Evolutionary conservation across 78 protist genomes (phyloP), one percentile per base, ranked within the genome.

Genomic region (Creolimax fragrantissima): DNA sequence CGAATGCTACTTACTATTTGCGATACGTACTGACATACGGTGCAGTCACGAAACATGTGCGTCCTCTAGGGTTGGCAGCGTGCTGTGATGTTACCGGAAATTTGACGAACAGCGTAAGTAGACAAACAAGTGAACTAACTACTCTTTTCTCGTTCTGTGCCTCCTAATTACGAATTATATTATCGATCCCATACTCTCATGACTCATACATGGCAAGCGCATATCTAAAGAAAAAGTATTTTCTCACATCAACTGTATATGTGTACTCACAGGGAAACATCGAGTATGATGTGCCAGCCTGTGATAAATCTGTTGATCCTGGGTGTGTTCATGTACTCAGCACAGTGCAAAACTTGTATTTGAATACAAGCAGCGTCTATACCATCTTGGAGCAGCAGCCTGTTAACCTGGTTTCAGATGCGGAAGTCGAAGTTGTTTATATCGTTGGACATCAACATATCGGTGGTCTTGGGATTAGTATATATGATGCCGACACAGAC

Each of bases 81-180:
- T 88, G 90, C 45, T 88, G 90, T 45, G 90, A 88, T 88, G 90
- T 74, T 24, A 88, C 90, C n/a, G n/a, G n/a, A n/a, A n/a, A n/a
- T n/a, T n/a, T n/a, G n/a, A n/a, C n/a, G n/a, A n/a, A n/a, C n/a
- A n/a, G n/a, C n/a, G n/a, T n/a, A n/a, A n/a, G n/a, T n/a, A n/a
- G n/a, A n/a, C n/a, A n/a, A n/a, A n/a, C n/a, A n/a, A n/a, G n/a
- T n/a, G n/a, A n/a, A n/a, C n/a, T n/a, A n/a, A n/a, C n/a, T n/a
- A n/a, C n/a, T n/a, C n/a, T n/a, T n/a, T n/a, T n/a, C n/a, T n/a
- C n/a, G n/a, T n/a, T n/a, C n/a, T n/a, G n/a, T n/a, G n/a, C n/a
- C n/a, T n/a, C n/a, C n/a, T n/a, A n/a, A n/a, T n/a, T n/a, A n/a
- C n/a, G n/a, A n/a, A n/a, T n/a, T n/a, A n/a, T n/a, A n/a, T n/a